Percentiles rank a stretch among this genome's conserved stretches.
Evolutionary conservation across 2,329 filamentous ascomycete genomes (phyloP).

Genomic region (Nigrospora osmanthi): DNA sequence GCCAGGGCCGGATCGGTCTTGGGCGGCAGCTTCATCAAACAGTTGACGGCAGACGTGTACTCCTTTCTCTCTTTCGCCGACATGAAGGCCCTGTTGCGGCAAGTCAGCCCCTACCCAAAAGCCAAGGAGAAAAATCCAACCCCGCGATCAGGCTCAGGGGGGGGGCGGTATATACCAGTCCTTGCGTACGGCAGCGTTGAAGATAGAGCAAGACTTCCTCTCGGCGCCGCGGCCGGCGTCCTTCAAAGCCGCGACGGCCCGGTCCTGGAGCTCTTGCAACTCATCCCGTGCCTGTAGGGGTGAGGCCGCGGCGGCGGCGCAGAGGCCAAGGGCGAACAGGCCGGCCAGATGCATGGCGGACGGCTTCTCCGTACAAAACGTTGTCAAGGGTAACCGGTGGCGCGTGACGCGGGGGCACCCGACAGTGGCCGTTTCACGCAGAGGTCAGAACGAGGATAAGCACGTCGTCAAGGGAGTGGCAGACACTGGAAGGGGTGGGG

Average conservation of each 20-base stretch:
- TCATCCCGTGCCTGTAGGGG: neutral
- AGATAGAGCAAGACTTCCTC: slow-evolving; percentile 1
- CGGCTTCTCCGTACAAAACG: too few relatives aligned
- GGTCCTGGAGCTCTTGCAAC: neutral
- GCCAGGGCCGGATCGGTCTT: slow-evolving; percentile 17
- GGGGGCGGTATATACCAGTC: slow-evolving; percentile 9
- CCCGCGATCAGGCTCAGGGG: too few relatives aligned
- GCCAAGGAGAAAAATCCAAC: neutral
- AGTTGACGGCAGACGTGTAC: slow-evolving; percentile 25
- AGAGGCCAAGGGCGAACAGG: too few relatives aligned
- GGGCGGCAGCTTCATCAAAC: slow-evolving; percentile 22
- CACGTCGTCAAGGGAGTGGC: too few relatives aligned
- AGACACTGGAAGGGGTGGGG: too few relatives aligned
- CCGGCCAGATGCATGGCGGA: too few relatives aligned
- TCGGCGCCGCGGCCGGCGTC: neutral
- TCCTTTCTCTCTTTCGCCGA: slow-evolving; percentile 14
- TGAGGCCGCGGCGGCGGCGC: neutral
- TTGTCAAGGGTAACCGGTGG: too few relatives aligned
- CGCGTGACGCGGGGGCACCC: too few relatives aligned
- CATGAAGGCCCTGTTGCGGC: slow-evolving; percentile 17
- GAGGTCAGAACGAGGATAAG: too few relatives aligned
- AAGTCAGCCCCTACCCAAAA: neutral
- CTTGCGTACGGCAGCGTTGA: slow-evolving; percentile 11
- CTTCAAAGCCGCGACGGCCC: neutral
- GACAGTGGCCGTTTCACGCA: too few relatives aligned